Percentiles rank a stretch among this genome's conserved stretches.
Conservation (phyloP, 1,284 basidiomycete species). For the Fomitopsis betulina region DNA sequence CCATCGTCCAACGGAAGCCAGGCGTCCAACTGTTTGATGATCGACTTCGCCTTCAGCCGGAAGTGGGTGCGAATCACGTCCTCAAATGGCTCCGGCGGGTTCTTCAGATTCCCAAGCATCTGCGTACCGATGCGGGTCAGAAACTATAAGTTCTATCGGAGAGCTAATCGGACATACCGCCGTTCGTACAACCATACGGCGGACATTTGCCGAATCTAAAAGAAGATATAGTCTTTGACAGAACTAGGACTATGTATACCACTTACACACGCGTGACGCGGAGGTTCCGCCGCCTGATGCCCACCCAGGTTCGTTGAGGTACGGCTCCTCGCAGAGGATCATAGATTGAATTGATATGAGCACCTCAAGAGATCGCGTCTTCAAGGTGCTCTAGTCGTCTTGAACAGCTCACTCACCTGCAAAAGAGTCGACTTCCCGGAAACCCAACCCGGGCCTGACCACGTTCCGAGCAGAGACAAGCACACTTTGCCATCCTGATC, state of each 20-base stretch:
- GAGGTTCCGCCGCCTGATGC: constrained; percentile 65
- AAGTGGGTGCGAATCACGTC: constrained; percentile 88
- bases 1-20: constrained; percentile 77
- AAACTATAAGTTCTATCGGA: not conserved
- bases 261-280: constrained; percentile 68
- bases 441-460: constrained; percentile 88
- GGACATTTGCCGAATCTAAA: constrained; percentile 79
- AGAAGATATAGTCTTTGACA: not conserved
- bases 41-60: constrained; percentile 72
- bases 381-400: not conserved
- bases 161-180: constrained; percentile 50
- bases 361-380: constrained; percentile 41
- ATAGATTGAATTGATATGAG: constrained; percentile 92
- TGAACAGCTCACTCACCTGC: constrained; percentile 15
- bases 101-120: constrained; percentile 84
- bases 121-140: constrained; percentile 24
- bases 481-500: constrained; percentile 86
- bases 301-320: constrained; percentile 89
- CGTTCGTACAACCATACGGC: constrained; percentile 83
- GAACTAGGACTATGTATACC: not conserved
- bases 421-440: constrained; percentile 80
- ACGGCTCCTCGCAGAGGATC: constrained; percentile 88
- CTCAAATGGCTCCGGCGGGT: constrained; percentile 76
- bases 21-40: constrained; percentile 71
- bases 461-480: constrained; percentile 85